A percentile compares a stretch with the other conserved stretches of the same genome.
Conservation (phyloP, 805 yeast genomes). For the Wickerhamiella allomyrinae region DNA sequence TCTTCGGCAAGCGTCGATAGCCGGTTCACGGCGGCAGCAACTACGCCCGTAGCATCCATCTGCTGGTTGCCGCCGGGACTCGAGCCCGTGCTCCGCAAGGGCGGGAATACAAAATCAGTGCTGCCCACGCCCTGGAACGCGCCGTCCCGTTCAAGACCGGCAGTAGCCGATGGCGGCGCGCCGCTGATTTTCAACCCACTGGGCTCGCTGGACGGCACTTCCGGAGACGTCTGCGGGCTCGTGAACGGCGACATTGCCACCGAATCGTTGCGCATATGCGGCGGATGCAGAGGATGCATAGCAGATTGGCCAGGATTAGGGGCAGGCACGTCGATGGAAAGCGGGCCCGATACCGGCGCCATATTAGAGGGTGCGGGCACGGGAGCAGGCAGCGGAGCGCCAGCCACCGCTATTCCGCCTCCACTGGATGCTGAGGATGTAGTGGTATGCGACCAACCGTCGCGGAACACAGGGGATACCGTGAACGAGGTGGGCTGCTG, state of each 20-base stretch:
- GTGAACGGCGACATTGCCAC: background rate
- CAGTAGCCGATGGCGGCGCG: background rate
- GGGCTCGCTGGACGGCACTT: too few species aligned
- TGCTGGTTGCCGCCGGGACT: background rate
- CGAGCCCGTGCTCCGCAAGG: background rate
- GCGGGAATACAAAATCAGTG: background rate
- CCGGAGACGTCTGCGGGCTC: background rate
- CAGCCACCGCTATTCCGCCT: too few species aligned
- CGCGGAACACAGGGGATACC: background rate
- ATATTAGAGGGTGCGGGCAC: too few species aligned
- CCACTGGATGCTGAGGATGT: too few species aligned
- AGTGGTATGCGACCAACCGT: background rate
- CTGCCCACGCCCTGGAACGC: background rate
- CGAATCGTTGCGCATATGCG: background rate
- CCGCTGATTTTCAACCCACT: background rate
- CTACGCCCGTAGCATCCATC: background rate
- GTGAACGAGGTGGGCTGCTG: background rate
- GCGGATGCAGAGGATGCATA: too few species aligned
- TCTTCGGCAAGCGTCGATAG: constrained; percentile 3
- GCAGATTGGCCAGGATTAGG: too few species aligned
- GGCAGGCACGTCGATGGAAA: too few species aligned
- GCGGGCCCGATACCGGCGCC: too few species aligned
- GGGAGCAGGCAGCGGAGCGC: too few species aligned
- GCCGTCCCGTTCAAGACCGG: background rate
- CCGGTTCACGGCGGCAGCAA: background rate